Evolutionary conservation across 805 yeast species (phyloP).

Genomic region (Komagataella kurtzmanii): DNA sequence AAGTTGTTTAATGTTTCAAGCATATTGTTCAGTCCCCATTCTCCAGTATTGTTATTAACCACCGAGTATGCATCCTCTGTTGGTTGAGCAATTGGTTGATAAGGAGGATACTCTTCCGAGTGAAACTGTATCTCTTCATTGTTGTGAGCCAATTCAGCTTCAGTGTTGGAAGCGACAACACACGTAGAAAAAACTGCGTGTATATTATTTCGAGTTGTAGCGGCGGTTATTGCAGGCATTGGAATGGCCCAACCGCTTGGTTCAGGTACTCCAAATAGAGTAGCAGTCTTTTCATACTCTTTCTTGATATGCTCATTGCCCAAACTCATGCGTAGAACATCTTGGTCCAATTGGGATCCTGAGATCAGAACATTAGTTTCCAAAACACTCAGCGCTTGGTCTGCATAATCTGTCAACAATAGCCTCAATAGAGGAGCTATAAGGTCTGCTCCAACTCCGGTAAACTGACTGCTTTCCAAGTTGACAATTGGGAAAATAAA

Average conservation of each 20-base stretch:
- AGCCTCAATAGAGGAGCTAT: slow-evolving; percentile 81
- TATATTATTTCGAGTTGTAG: slow-evolving; percentile 81
- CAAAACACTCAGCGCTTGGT: slow-evolving; percentile 77
- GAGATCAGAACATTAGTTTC: slow-evolving; percentile 80
- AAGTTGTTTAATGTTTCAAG: slow-evolving; percentile 86
- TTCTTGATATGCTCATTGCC: slow-evolving; percentile 70
- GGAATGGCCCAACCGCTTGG: slow-evolving; percentile 97
- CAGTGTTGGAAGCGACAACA: slow-evolving; percentile 25
- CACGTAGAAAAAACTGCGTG: slow-evolving; percentile 93
- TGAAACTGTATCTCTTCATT: slow-evolving; percentile 38
- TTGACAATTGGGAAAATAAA: slow-evolving; percentile 69
- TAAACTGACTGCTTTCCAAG: slow-evolving; percentile 61
- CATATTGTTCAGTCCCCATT: slow-evolving; percentile 75
- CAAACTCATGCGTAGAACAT: slow-evolving; percentile 80
- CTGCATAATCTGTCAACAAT: slow-evolving; percentile 73
- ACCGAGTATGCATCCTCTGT: slow-evolving; percentile 29
- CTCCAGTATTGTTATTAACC: slow-evolving; percentile 33
- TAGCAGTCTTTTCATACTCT: slow-evolving; percentile 75
- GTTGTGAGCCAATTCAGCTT: slow-evolving; percentile 21
- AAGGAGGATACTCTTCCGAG: slow-evolving; percentile 40
- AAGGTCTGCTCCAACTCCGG: slow-evolving; percentile 88
- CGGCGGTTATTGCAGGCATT: slow-evolving; percentile 84
- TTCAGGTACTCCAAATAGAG: slow-evolving; percentile 89
- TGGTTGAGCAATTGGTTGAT: slow-evolving; percentile 13
- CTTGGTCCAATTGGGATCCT: slow-evolving; percentile 83